Conservation (phyloP, 2,329 filamentous ascomycete species). For the Botrytis tulipae region DNA sequence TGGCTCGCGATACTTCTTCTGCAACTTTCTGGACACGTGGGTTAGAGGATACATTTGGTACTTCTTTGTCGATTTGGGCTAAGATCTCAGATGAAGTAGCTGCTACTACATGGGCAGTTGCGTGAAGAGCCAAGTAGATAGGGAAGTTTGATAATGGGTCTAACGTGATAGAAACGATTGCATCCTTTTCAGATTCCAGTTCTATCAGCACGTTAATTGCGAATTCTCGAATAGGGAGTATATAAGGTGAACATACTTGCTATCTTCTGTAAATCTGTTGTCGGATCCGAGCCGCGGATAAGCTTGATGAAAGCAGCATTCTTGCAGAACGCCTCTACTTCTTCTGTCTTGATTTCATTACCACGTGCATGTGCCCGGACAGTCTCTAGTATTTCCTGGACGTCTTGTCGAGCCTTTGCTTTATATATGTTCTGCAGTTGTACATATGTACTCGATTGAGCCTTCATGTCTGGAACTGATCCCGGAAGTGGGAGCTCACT, state of each 20-base stretch:
- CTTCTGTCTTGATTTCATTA: constrained; percentile 60
- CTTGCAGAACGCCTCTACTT: constrained; percentile 92
- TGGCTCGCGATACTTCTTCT: constrained; percentile 70
- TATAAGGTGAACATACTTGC: constrained; percentile 29
- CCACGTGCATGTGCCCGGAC: constrained; percentile 55
- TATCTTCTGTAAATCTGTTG: constrained; percentile 29
- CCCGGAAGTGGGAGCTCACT: constrained; percentile 78
- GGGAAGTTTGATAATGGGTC: constrained; percentile 57
- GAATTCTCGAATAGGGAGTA: neutral
- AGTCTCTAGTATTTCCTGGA: constrained; percentile 67
- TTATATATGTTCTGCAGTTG: constrained; percentile 92
- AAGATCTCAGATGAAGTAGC: constrained; percentile 55
- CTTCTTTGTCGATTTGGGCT: constrained; percentile 43
- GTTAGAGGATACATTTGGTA: constrained; percentile 49
- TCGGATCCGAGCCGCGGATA: constrained; percentile 51
- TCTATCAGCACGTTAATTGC: constrained; percentile 44
- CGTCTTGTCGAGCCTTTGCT: constrained; percentile 75
- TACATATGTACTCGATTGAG: constrained; percentile 85
- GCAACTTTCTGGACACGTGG: constrained; percentile 54
- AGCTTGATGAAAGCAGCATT: constrained; percentile 92
- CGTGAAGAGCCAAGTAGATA: constrained; percentile 65
- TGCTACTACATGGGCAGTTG: constrained; percentile 48
- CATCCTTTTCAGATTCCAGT: constrained; percentile 54
- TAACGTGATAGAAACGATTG: constrained; percentile 44
- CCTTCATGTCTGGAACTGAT: constrained; percentile 95